Evolutionary conservation across 2,329 filamentous ascomycete species (phyloP), one percentile per base, ranked within the genome.

Genomic region (Epichloe sibirici): DNA sequence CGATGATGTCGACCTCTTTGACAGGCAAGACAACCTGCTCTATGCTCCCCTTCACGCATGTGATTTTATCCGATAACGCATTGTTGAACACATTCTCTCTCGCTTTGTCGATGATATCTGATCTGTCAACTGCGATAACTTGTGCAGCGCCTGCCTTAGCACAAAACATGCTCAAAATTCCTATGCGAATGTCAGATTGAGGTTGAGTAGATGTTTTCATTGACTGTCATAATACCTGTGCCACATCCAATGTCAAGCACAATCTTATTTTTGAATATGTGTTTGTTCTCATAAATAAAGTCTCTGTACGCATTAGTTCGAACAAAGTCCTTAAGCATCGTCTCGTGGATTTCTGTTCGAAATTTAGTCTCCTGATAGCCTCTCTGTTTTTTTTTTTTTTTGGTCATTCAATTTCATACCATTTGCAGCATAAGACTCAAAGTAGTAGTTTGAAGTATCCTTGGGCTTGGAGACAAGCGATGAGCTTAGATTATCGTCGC

Each of bases 91-190:
- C 76, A 62, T 93, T 95, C 63, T 91, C 85, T 42, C 83, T 82
- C 4, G 90, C 90, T 64, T 90, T 90, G 63, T 87, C 75, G 61
- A 95, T 89, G 65, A 97, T 95, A 59, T 85, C 85, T 3, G 88
- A 93, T 64, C 93, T 93, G 69, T 97, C 90, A 8, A 97, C 90
- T 4, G 90, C 89, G 65, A 94, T 85, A 51, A 97, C 90, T 60
- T 82, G 82, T 61, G 84, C 82, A 6, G 91, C 91, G 40, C 90
- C 91, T 15, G 90, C 91, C 66, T 85, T 87, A 51, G 90, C 90
- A 65, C 89, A 94, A 72, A 97, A 95, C 83, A 97, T 90, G 63
- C 86, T 91, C 13, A 97, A 73, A 58, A 96, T 95, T 28, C 89
- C 88, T 74, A 15, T 25, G 8, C 2, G 15, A 73, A 38, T 17